Evolutionary conservation across 371 early-diverging fungal species (phyloP).

Genomic region (Dichotomocladium elegans): DNA sequence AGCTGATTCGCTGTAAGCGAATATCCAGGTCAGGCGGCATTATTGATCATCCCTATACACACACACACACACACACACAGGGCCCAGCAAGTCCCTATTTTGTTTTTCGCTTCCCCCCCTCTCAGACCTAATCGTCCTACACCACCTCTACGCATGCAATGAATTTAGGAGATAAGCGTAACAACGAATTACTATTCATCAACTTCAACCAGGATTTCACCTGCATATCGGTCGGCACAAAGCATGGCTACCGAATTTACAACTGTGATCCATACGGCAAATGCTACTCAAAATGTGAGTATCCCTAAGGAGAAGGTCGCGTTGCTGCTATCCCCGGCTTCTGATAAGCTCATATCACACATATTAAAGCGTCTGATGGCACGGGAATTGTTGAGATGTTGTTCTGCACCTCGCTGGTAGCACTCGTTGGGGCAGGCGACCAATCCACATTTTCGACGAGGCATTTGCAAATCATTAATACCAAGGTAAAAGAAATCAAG

Average conservation of each 20-base stretch:
- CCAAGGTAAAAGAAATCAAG: constrained; percentile 63
- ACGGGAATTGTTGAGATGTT: constrained; percentile 96
- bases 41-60: too few relatives aligned
- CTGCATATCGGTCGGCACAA: constrained; percentile 89
- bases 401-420: constrained; percentile 92
- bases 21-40: too few relatives aligned
- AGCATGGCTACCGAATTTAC: constrained; percentile 86
- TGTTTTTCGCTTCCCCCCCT: too few relatives aligned
- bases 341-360: neutral
- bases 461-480: constrained; percentile 90
- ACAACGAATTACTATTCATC: constrained; percentile 62
- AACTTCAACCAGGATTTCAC: constrained; percentile 93
- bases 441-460: constrained; percentile 87
- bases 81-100: too few relatives aligned
- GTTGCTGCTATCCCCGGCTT: neutral
- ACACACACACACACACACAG: too few relatives aligned
- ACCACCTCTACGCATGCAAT: neutral
- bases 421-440: constrained; percentile 93
- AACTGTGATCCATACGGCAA: constrained; percentile 95
- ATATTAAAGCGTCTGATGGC: constrained; percentile 68
- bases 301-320: neutral
- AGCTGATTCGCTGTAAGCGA: too few relatives aligned
- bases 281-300: constrained; percentile 77
- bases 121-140: too few relatives aligned
- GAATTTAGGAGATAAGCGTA: constrained; percentile 14